phyloP scores from a whole-genome alignment of 352 stramenopile species.

The Phytophthora vignae region DNA sequence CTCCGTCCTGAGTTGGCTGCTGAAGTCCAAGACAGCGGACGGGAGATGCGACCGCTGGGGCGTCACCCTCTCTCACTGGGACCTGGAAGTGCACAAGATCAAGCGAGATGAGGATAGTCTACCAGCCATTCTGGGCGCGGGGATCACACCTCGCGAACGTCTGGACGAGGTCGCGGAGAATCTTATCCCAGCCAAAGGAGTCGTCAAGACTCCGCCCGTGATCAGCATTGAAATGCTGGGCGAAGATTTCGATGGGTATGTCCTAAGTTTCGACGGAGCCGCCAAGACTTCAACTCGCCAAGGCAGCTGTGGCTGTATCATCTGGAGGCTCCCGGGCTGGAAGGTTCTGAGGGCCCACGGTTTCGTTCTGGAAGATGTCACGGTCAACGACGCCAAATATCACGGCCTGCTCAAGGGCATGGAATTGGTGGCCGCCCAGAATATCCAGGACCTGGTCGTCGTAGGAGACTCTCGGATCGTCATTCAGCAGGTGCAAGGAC shows the following conservation, averaged over 20 bases:
- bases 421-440: neutral
- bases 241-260: neutral
- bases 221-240: constrained; percentile 9
- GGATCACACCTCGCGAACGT: neutral
- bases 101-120: constrained; percentile 6
- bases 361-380: constrained; percentile 6
- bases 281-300: neutral
- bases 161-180: neutral
- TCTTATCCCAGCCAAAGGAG: constrained; percentile 1
- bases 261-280: constrained; percentile 13
- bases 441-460: neutral
- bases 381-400: constrained; percentile 7
- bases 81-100: constrained; percentile 2
- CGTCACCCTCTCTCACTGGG: neutral
- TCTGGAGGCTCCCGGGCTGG: constrained; percentile 5
- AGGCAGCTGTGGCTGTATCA: constrained; percentile 3
- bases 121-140: neutral
- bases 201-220: neutral
- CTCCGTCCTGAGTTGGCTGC: constrained; percentile 7
- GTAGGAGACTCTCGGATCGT: constrained; percentile 1
- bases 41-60: neutral
- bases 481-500: constrained; percentile 6
- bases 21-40: constrained; percentile 4
- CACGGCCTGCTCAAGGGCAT: neutral
- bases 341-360: neutral